Percentiles rank a stretch among this genome's conserved stretches.
Conservation (phyloP, 1,284 basidiomycete species). For the Malassezia globosa region DNA sequence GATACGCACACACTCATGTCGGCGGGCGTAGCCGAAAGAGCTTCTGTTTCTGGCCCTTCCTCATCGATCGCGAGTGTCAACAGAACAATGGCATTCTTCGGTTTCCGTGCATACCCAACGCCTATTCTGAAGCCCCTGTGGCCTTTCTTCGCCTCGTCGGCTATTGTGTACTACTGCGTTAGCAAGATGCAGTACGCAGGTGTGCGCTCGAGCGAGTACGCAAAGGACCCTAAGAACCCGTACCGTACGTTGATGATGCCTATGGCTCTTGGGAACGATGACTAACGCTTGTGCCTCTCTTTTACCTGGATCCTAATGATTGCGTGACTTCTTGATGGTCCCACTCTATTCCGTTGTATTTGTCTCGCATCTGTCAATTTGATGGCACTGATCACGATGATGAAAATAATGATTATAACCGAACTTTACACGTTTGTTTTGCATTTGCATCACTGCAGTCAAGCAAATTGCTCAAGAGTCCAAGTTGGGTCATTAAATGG, state of each 20-base stretch:
- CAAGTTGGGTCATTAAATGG: neutral
- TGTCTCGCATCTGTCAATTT: neutral
- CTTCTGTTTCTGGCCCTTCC: neutral
- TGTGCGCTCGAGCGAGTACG: constrained; percentile 36
- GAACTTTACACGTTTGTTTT: neutral
- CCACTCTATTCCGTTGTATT: neutral
- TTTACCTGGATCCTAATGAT: neutral
- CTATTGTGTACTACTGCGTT: constrained; percentile 37
- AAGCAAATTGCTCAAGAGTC: constrained; percentile 18
- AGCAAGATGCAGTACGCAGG: constrained; percentile 34
- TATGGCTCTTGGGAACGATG: neutral
- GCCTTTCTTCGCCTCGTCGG: constrained; percentile 41
- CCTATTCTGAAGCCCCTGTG: constrained; percentile 42
- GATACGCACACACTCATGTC: neutral
- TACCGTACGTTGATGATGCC: constrained; percentile 25
- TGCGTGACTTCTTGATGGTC: neutral
- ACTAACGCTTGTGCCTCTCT: neutral
- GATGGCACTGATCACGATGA: neutral
- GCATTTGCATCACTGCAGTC: constrained; percentile 2
- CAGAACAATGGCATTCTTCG: constrained; percentile 36
- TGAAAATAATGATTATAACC: neutral
- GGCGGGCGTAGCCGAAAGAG: constrained; percentile 3
- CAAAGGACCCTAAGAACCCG: constrained; percentile 45
- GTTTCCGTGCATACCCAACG: constrained; percentile 43
- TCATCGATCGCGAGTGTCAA: neutral